Evolutionary conservation across 208 protist species (phyloP).

Genomic region (Leishmania gerbilli): DNA sequence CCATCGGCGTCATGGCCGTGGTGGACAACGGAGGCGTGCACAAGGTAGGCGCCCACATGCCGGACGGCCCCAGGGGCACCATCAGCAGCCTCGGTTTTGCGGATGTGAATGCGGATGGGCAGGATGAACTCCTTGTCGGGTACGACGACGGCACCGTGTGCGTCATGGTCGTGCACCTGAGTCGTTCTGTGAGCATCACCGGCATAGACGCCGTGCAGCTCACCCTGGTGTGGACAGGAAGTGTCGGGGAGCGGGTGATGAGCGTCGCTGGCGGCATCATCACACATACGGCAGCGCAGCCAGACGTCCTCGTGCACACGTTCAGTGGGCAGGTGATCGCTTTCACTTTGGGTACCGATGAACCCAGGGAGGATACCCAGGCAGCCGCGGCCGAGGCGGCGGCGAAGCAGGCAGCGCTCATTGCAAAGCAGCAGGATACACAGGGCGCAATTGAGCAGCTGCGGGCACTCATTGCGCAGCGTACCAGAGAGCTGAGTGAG

Average conservation of each 20-base stretch:
- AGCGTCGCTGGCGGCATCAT: constrained; percentile 69
- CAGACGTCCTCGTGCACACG: constrained; percentile 74
- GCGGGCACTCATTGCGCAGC: constrained; percentile 37
- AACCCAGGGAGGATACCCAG: constrained; percentile 17
- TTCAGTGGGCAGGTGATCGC: constrained; percentile 76
- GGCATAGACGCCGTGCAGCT: constrained; percentile 26
- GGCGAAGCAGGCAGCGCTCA: constrained; percentile 24
- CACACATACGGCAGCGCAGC: constrained; percentile 37
- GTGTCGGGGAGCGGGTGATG: constrained; percentile 61
- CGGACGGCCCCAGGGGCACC: constrained; percentile 19
- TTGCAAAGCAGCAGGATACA: constrained; percentile 39
- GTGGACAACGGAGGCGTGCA: constrained; percentile 30
- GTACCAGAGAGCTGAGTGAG: constrained; percentile 42
- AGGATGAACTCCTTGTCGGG: constrained; percentile 76
- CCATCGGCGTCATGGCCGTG: constrained; percentile 65
- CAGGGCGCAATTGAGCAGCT: constrained; percentile 50
- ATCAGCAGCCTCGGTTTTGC: constrained; percentile 52
- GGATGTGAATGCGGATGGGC: constrained; percentile 70
- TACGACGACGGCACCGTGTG: constrained; percentile 76
- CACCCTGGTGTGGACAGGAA: constrained; percentile 46
- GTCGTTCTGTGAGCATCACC: neutral
- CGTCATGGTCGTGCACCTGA: constrained; percentile 45
- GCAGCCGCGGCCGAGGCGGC: constrained; percentile 23
- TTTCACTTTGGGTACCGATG: constrained; percentile 56
- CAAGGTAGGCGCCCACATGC: constrained; percentile 35